Conservation (phyloP, 495 filamentous ascomycete species). For the Neurospora hispaniola region DNA sequence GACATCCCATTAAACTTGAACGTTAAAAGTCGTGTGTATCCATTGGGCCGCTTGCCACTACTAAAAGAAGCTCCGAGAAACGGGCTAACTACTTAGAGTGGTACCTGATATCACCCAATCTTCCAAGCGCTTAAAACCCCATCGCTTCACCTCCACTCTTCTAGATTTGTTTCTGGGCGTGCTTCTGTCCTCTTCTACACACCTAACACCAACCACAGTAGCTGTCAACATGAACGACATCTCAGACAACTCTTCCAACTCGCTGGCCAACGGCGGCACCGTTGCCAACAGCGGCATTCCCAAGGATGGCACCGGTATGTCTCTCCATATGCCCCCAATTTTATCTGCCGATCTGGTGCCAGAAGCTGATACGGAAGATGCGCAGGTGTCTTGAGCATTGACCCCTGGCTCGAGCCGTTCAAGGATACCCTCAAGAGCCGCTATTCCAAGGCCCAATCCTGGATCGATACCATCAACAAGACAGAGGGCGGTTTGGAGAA, state of each 20-base stretch:
- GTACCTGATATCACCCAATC: neutral
- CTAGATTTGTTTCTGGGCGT: neutral
- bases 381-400: slow-evolving; percentile 73
- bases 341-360: slow-evolving; percentile 1
- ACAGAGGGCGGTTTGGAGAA: slow-evolving; percentile 84
- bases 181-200: neutral
- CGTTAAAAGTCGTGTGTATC: neutral
- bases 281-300: slow-evolving; percentile 27
- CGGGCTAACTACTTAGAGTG: neutral
- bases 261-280: slow-evolving; percentile 17
- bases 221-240: slow-evolving; percentile 25
- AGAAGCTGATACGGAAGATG: slow-evolving; percentile 9
- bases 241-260: slow-evolving; percentile 30
- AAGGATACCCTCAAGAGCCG: slow-evolving; percentile 63
- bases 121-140: neutral
- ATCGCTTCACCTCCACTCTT: neutral
- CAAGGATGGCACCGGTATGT: slow-evolving; percentile 38
- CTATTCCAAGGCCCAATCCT: slow-evolving; percentile 72
- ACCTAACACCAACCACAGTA: neutral
- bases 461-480: slow-evolving; percentile 74
- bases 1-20: neutral
- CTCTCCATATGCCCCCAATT: neutral
- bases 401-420: slow-evolving; percentile 86
- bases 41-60: neutral
- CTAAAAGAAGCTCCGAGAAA: neutral